Evolutionary conservation across 2,329 filamentous ascomycete species (phyloP).

Genomic region (Pleoardoris graminearum): DNA sequence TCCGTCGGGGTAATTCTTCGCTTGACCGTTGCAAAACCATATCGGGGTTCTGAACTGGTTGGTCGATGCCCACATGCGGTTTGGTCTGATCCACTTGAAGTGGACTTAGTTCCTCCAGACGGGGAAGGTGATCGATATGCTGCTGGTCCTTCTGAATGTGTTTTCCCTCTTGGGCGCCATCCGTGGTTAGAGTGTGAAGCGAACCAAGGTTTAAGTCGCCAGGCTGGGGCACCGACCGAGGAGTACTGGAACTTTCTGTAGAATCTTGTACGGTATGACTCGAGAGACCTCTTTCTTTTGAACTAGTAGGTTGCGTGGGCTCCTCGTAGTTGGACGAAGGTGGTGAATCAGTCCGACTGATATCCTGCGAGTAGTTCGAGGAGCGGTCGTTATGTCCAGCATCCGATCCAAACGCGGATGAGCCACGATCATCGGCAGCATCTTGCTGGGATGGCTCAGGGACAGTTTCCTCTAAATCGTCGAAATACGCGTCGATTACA

Average conservation of each 20-base stretch:
- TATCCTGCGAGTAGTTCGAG: conserved; percentile 32
- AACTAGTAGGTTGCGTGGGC: conserved; percentile 19
- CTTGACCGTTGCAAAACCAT: conserved; percentile 25
- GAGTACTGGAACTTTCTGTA: conserved; percentile 13
- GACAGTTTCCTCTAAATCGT: conserved; percentile 61
- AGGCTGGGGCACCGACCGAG: conserved; percentile 17
- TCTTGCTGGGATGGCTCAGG: background rate
- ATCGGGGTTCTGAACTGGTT: conserved; percentile 1
- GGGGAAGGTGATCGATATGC: conserved; percentile 15
- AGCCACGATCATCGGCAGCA: conserved; percentile 12
- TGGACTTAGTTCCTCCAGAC: conserved; percentile 20
- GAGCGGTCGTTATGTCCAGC: conserved; percentile 30
- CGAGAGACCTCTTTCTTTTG: conserved; percentile 12
- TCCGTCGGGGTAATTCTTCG: conserved; percentile 30
- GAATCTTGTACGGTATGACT: conserved; percentile 11
- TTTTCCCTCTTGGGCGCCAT: background rate
- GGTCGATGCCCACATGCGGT: conserved; percentile 11
- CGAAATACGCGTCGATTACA: conserved; percentile 63
- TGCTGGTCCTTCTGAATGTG: conserved; percentile 9
- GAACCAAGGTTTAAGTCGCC: conserved; percentile 2
- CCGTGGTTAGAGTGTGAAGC: background rate
- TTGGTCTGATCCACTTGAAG: conserved; percentile 21
- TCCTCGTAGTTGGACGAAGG: conserved; percentile 28
- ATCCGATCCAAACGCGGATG: conserved; percentile 26
- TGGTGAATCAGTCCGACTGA: conserved; percentile 19